Evolutionary conservation across 1,284 basidiomycete species (phyloP).

Genomic region (Irpex rosettiformis): DNA sequence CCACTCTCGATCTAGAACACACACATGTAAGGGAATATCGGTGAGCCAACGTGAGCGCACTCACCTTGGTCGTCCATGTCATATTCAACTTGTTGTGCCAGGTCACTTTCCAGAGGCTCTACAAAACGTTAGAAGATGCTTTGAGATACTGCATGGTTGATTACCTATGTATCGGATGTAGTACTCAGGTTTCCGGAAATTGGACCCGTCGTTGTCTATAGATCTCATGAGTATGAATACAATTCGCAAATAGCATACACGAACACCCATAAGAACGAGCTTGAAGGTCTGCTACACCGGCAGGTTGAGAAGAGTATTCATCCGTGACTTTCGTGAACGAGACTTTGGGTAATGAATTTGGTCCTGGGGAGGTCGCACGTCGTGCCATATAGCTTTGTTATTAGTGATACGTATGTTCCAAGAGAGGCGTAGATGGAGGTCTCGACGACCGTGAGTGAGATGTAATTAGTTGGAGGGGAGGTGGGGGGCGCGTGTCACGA

Average conservation of each 20-base stretch:
- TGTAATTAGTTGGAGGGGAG: no score
- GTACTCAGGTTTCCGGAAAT: constrained; percentile 76
- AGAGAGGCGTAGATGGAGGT: no score
- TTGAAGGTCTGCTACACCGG: constrained; percentile 12
- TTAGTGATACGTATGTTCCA: no score
- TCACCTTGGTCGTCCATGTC: constrained; percentile 99
- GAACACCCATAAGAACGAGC: constrained; percentile 16
- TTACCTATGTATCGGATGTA: constrained; percentile 89
- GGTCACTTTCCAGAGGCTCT: constrained; percentile 94
- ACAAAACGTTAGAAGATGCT: not conserved
- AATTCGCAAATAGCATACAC: constrained; percentile 17
- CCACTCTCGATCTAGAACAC: constrained; percentile 85
- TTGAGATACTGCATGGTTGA: constrained; percentile 16
- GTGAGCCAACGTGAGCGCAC: not conserved
- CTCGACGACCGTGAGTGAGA: no score
- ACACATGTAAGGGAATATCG: not conserved
- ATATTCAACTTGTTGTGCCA: constrained; percentile 94
- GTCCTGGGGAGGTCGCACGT: constrained; percentile 1
- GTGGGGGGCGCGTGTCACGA: no score
- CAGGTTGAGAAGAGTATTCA: constrained; percentile 10
- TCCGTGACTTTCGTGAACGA: constrained; percentile 13
- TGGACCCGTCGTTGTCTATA: constrained; percentile 76
- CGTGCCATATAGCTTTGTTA: no score
- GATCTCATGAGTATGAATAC: not conserved
- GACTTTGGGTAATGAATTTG: constrained; percentile 12